phyloP scores from a whole-genome alignment of 108 stramenopile species.

The Aurantiochytrium sp. region DNA sequence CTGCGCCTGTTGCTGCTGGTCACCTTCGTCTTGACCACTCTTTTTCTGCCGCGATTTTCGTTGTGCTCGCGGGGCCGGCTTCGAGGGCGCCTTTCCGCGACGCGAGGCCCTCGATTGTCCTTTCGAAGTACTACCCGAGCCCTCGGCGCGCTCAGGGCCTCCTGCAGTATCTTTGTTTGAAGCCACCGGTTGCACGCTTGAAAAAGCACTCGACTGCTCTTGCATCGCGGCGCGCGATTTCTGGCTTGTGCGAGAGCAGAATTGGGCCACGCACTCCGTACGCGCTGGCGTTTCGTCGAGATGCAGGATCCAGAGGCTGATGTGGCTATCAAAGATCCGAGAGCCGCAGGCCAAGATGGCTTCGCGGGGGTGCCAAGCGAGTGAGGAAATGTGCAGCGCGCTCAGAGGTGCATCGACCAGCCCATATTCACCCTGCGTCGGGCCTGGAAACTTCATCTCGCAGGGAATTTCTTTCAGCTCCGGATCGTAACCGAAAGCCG shows the following conservation, averaged over 20 bases:
- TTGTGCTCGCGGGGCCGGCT: too few species aligned
- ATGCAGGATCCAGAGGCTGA: background rate
- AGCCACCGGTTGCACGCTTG: too few species aligned
- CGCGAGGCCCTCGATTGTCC: too few species aligned
- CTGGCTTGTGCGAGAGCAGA: background rate
- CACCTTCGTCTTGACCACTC: too few species aligned
- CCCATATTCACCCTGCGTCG: background rate
- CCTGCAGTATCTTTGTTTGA: too few species aligned
- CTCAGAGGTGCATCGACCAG: background rate
- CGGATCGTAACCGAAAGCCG: background rate
- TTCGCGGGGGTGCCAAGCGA: background rate
- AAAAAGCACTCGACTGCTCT: too few species aligned
- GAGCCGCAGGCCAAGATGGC: background rate
- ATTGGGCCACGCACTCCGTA: background rate
- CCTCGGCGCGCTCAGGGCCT: too few species aligned
- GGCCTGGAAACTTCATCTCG: background rate
- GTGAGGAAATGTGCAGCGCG: background rate
- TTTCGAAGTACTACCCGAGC: too few species aligned
- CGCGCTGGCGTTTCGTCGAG: background rate
- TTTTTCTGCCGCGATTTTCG: too few species aligned
- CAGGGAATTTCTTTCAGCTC: background rate
- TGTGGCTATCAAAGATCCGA: background rate
- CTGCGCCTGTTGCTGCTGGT: too few species aligned
- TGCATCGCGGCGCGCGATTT: background rate
- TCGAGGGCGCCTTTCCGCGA: too few species aligned